Conservation (phyloP, 305 asterid species). For the Caryopteris hybrid region DNA sequence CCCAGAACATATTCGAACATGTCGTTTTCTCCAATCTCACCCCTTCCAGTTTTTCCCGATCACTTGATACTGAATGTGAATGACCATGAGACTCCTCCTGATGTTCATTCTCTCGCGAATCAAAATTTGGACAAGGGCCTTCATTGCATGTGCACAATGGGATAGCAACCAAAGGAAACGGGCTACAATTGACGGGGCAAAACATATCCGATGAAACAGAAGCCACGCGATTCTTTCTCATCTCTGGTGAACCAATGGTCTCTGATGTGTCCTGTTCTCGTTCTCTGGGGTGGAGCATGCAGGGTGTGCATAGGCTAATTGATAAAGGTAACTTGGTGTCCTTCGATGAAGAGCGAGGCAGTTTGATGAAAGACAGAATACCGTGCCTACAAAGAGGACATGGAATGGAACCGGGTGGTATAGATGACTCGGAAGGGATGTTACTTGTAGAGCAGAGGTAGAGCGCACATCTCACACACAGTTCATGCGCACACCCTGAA, state of each 20-base stretch:
- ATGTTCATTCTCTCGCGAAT: slow-evolving; percentile 37
- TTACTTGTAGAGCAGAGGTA: slow-evolving; percentile 73
- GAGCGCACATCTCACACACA: slow-evolving; percentile 72
- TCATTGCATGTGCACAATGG: slow-evolving; percentile 76
- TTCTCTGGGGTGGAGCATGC: slow-evolving; percentile 72
- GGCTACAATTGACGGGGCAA: slow-evolving; percentile 81
- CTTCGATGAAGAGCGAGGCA: slow-evolving; percentile 52
- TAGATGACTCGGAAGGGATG: slow-evolving; percentile 33
- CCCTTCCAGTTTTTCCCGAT: slow-evolving; percentile 46
- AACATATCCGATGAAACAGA: slow-evolving; percentile 59
- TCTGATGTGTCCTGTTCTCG: slow-evolving; percentile 42
- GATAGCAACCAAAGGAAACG: slow-evolving; percentile 71
- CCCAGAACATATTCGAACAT: slow-evolving; percentile 79
- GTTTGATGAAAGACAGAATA: slow-evolving; percentile 22
- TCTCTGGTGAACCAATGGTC: slow-evolving; percentile 45
- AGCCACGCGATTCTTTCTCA: slow-evolving; percentile 52
- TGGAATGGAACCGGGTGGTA: slow-evolving; percentile 73
- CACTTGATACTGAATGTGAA: slow-evolving; percentile 34
- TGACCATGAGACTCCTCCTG: slow-evolving; percentile 50
- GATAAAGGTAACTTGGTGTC: slow-evolving; percentile 54
- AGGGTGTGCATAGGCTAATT: slow-evolving; percentile 67
- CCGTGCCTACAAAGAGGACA: slow-evolving; percentile 78
- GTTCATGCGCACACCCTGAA: slow-evolving; percentile 68
- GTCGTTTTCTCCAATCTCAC: slow-evolving; percentile 57
- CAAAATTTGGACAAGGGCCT: slow-evolving; percentile 56